phyloP scores from a whole-genome alignment of 1,284 basidiomycete genomes.

The Cutaneotrichosporon curvatum region DNA sequence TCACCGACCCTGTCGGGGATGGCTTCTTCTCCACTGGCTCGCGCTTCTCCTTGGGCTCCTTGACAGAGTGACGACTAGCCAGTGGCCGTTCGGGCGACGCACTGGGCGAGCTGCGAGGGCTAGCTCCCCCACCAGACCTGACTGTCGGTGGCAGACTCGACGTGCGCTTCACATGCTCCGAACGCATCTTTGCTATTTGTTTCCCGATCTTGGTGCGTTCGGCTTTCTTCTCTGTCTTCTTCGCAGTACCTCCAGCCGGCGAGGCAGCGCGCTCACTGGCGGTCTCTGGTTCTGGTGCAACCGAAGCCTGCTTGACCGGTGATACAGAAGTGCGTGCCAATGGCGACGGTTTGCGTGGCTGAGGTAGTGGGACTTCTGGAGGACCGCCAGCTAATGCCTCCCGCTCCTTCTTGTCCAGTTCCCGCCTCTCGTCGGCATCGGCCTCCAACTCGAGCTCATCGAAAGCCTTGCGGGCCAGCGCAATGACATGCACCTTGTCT shows the following conservation, averaged over 20 bases:
- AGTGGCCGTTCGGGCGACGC: conserved; percentile 12
- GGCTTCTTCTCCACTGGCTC: background rate
- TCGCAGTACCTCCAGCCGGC: conserved; percentile 2
- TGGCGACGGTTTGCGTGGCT: conserved; percentile 1
- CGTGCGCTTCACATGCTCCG: conserved; percentile 20
- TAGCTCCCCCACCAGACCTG: background rate
- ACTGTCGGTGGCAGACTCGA: conserved; percentile 15
- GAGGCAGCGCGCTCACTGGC: conserved; percentile 7
- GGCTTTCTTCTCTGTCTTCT: conserved; percentile 7
- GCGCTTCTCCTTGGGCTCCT: background rate
- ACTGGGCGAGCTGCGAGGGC: conserved; percentile 5
- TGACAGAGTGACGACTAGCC: conserved; percentile 9
- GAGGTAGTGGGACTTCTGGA: conserved; percentile 1
- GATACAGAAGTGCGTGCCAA: conserved; percentile 1
- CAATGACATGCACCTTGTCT: conserved; percentile 29
- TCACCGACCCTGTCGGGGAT: background rate
- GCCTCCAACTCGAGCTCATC: conserved; percentile 31
- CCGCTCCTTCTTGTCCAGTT: conserved; percentile 30
- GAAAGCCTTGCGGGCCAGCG: conserved; percentile 33
- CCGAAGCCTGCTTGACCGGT: background rate
- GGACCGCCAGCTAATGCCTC: conserved; percentile 17
- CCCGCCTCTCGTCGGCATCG: conserved; percentile 35
- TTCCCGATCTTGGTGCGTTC: conserved; percentile 23
- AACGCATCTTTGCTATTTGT: conserved; percentile 26
- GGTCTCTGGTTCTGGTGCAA: background rate